Conservation (phyloP, 208 protist species). For the Polymyxa betae region DNA sequence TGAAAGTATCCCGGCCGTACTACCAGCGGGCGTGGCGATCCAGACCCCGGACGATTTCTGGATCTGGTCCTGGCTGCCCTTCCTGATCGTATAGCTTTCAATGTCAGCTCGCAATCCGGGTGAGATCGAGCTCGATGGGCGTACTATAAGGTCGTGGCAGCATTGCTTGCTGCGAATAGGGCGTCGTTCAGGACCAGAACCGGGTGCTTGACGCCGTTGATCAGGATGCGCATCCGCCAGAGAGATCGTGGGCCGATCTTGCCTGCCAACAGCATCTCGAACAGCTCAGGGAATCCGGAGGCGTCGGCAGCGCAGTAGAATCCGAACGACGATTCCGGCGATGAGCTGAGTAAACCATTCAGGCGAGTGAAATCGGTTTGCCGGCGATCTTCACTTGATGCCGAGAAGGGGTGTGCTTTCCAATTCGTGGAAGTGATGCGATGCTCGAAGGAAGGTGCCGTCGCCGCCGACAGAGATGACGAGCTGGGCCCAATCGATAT, state of each 20-base stretch:
- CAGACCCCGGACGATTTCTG: conserved; percentile 11
- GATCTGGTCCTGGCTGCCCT: neutral
- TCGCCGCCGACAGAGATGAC: conserved; percentile 1
- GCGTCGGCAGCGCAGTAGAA: conserved; percentile 28
- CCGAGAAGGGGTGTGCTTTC: conserved; percentile 1
- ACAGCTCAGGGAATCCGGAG: neutral
- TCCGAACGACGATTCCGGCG: conserved; percentile 17
- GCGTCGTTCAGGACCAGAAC: conserved; percentile 29
- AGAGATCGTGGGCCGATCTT: neutral
- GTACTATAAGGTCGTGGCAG: conserved; percentile 22
- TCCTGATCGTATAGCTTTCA: conserved; percentile 12
- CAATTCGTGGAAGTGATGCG: conserved; percentile 12
- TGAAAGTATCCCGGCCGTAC: conserved; percentile 6
- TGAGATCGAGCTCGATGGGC: neutral
- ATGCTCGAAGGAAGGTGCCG: conserved; percentile 4
- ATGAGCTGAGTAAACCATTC: neutral
- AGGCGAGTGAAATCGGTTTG: neutral
- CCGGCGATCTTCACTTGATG: conserved; percentile 16
- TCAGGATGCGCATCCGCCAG: conserved; percentile 23
- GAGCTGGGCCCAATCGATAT: conserved; percentile 17
- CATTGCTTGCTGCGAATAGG: conserved; percentile 8
- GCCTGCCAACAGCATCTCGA: neutral
- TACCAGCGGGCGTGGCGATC: neutral
- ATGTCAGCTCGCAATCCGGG: neutral
- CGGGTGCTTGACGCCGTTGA: conserved; percentile 26